phyloP scores from a whole-genome alignment of 1,284 basidiomycete species.

The Hemileia vastatrix region DNA sequence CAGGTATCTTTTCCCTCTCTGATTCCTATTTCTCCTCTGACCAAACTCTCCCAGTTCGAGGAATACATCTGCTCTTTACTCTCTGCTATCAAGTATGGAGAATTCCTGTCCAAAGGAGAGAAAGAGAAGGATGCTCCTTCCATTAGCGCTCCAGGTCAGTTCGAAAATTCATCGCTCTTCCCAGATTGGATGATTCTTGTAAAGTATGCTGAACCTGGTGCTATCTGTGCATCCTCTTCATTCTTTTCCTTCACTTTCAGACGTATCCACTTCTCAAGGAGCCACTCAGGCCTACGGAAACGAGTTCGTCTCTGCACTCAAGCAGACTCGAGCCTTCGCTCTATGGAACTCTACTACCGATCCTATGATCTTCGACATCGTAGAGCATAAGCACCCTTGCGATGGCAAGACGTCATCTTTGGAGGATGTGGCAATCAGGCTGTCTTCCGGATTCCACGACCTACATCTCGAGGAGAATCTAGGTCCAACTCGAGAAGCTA shows the following conservation, averaged over 20 bases:
- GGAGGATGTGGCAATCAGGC: conserved; percentile 21
- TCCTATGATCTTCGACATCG: conserved; percentile 26
- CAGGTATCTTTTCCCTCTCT: neutral
- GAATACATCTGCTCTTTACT: conserved; percentile 25
- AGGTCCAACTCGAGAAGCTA: conserved; percentile 36
- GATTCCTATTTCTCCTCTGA: conserved; percentile 48
- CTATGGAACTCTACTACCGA: conserved; percentile 37
- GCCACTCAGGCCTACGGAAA: conserved; percentile 33
- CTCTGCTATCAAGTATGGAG: conserved; percentile 35
- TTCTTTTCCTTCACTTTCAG: neutral
- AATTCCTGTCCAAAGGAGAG: conserved; percentile 22
- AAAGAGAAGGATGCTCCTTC: neutral
- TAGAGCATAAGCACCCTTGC: conserved; percentile 20
- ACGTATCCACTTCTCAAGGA: conserved; percentile 25
- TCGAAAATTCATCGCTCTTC: neutral
- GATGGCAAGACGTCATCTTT: conserved; percentile 19
- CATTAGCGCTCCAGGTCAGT: neutral
- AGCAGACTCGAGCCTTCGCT: conserved; percentile 30
- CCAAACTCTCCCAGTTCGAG: conserved; percentile 68
- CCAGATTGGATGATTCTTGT: neutral
- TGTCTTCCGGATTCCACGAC: conserved; percentile 18
- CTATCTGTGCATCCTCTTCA: neutral
- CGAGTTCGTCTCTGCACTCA: conserved; percentile 33
- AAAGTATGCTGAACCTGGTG: neutral
- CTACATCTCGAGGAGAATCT: conserved; percentile 15